Percentiles rank a stretch among this genome's conserved stretches.
These are phyloP conservation scores for Hypoxylon intermedium DNA, from an alignment of 495 filamentous ascomycete species.

Conservation along the genomic window DNA sequence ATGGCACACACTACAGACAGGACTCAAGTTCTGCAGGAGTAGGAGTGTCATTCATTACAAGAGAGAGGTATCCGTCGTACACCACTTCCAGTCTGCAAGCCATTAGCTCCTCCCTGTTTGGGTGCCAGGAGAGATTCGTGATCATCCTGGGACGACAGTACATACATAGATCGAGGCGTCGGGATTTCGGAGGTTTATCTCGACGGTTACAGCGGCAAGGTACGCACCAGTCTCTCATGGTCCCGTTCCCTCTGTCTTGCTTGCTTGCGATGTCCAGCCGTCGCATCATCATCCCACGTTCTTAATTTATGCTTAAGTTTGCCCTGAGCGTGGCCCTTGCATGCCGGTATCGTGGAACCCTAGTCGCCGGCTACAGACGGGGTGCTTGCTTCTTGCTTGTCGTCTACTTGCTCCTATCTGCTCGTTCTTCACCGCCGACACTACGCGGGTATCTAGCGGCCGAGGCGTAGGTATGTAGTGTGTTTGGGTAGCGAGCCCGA, in stretches of 20 bases:
- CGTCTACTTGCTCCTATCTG: too few relatives aligned
- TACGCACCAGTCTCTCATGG: conserved; percentile 15
- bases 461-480: not conserved
- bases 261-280: conserved; percentile 11
- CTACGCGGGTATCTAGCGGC: not conserved
- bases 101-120: conserved; percentile 6
- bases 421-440: too few relatives aligned
- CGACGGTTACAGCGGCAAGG: conserved; percentile 35
- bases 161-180: conserved; percentile 19
- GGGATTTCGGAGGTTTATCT: conserved; percentile 35
- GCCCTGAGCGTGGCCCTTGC: too few relatives aligned
- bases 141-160: conserved; percentile 32
- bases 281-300: conserved; percentile 12
- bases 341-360: not conserved
- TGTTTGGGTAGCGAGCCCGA: not conserved
- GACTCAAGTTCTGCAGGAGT: conserved; percentile 1
- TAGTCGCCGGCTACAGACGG: too few relatives aligned
- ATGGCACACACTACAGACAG: conserved; percentile 14
- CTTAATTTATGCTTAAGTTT: too few relatives aligned
- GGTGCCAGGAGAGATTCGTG: conserved; percentile 17
- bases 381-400: too few relatives aligned
- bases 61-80: conserved; percentile 17
- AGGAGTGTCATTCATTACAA: conserved; percentile 6
- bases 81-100: conserved; percentile 18
- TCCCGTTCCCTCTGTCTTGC: conserved; percentile 2